Evolutionary conservation across 352 stramenopile species (phyloP).

Genomic region (Pythium diclinum): DNA sequence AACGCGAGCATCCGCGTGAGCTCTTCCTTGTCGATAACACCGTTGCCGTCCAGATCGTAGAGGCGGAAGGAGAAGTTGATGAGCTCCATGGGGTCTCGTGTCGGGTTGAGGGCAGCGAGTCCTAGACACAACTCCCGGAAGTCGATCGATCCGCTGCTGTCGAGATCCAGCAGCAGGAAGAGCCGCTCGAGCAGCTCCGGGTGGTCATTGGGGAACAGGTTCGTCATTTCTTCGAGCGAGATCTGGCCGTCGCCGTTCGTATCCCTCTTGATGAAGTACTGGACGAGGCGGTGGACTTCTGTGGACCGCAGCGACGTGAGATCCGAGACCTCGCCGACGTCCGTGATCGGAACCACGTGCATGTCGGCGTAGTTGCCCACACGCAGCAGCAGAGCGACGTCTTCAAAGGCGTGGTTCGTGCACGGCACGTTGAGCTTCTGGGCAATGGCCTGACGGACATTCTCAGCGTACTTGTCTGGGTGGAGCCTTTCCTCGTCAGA

Average conservation of each 20-base stretch:
- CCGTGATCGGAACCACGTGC: constrained; percentile 56
- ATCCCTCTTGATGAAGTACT: constrained; percentile 56
- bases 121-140: constrained; percentile 70
- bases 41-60: constrained; percentile 63
- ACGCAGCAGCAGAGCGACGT: constrained; percentile 58
- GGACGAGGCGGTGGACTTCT: constrained; percentile 49
- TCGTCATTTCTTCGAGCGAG: constrained; percentile 59
- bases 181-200: constrained; percentile 48
- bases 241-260: constrained; percentile 58
- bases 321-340: constrained; percentile 48
- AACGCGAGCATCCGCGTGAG: constrained; percentile 52
- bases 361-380: constrained; percentile 53
- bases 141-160: constrained; percentile 65
- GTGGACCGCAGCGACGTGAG: constrained; percentile 43
- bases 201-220: constrained; percentile 48
- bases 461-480: constrained; percentile 54
- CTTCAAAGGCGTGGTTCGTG: constrained; percentile 75
- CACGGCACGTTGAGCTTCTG: constrained; percentile 42
- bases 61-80: constrained; percentile 58
- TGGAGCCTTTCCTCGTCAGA: constrained; percentile 36
- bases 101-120: constrained; percentile 49
- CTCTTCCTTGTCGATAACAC: constrained; percentile 45
- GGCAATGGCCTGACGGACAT: constrained; percentile 59
- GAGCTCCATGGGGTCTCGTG: constrained; percentile 34
- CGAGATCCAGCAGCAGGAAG: constrained; percentile 54